Percentiles rank a stretch among this genome's conserved stretches.
Evolutionary conservation across 345 rosid genomes (phyloP).

Genomic region (Euphorbia lathyris): DNA sequence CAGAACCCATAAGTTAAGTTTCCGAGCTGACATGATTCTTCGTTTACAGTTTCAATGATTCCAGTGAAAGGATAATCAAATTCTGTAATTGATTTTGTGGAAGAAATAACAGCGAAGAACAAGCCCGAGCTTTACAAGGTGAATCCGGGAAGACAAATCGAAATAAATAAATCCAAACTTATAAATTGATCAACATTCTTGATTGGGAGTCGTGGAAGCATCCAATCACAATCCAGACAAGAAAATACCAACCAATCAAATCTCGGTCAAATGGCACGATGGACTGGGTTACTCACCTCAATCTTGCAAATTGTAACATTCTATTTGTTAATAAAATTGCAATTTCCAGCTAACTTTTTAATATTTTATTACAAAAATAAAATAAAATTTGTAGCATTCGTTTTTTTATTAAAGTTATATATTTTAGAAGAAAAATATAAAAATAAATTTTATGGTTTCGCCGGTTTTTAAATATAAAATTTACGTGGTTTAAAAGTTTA

Average conservation of each 20-base stretch:
- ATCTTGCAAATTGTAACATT: too few relatives aligned
- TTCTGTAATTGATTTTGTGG: background rate
- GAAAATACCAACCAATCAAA: conserved; percentile 12
- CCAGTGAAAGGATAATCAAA: background rate
- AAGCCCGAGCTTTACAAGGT: background rate
- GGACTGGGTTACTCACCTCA: too few relatives aligned
- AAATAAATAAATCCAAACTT: background rate
- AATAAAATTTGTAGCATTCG: too few relatives aligned
- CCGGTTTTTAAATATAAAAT: too few relatives aligned
- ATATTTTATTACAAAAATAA: too few relatives aligned
- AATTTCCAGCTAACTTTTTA: too few relatives aligned
- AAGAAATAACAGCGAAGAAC: background rate
- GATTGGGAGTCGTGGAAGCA: conserved; percentile 6
- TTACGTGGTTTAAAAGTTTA: too few relatives aligned
- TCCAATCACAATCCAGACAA: conserved; percentile 12
- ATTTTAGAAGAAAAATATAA: too few relatives aligned
- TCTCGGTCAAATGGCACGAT: conserved; percentile 6
- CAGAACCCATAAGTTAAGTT: conserved; percentile 31
- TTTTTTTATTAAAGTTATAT: too few relatives aligned
- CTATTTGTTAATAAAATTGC: too few relatives aligned
- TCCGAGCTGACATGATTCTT: conserved; percentile 19
- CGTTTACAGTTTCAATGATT: background rate
- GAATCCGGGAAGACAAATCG: background rate
- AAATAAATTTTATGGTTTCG: too few relatives aligned
- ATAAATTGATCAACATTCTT: background rate